These are phyloP conservation scores for Chaetomium sp. DNA, from an alignment of 2,329 filamentous ascomycete species.

Conservation along the genomic window DNA sequence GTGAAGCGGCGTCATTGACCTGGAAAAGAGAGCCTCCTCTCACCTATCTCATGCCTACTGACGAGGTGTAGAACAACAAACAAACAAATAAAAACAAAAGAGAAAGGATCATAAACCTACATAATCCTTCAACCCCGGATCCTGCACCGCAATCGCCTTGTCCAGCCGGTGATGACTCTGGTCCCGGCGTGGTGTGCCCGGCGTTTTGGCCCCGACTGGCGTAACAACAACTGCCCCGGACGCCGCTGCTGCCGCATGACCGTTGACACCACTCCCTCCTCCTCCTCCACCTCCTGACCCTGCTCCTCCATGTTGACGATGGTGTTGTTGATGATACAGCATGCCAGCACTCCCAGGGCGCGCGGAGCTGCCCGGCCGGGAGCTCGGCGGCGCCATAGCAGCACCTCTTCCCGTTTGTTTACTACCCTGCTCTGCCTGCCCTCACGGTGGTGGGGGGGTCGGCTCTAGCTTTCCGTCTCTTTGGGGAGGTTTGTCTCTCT, in stretches of 20 bases:
- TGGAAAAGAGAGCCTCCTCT: no score
- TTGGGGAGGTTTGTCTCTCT: no score
- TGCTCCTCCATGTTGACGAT: constrained; percentile 27
- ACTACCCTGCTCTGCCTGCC: constrained; percentile 13
- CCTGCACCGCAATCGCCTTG: constrained; percentile 54
- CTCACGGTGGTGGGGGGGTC: neutral
- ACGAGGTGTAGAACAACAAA: neutral
- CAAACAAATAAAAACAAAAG: neutral
- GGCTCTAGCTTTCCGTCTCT: neutral
- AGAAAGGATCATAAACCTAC: constrained; percentile 42
- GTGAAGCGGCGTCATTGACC: no score
- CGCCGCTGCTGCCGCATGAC: constrained; percentile 23
- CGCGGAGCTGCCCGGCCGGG: constrained; percentile 8
- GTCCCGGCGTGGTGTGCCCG: constrained; percentile 56
- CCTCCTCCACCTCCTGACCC: constrained; percentile 37
- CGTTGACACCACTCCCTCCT: constrained; percentile 27
- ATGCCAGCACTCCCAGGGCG: constrained; percentile 7
- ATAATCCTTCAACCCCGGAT: constrained; percentile 74
- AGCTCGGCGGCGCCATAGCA: constrained; percentile 11
- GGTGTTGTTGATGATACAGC: constrained; percentile 36
- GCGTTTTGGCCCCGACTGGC: constrained; percentile 30
- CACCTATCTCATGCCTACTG: neutral
- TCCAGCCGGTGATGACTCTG: constrained; percentile 52
- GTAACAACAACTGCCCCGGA: neutral
- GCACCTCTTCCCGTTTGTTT: neutral